Evolutionary conservation across 257 asterid species (phyloP).

Genomic region (Solanum arcanum): DNA sequence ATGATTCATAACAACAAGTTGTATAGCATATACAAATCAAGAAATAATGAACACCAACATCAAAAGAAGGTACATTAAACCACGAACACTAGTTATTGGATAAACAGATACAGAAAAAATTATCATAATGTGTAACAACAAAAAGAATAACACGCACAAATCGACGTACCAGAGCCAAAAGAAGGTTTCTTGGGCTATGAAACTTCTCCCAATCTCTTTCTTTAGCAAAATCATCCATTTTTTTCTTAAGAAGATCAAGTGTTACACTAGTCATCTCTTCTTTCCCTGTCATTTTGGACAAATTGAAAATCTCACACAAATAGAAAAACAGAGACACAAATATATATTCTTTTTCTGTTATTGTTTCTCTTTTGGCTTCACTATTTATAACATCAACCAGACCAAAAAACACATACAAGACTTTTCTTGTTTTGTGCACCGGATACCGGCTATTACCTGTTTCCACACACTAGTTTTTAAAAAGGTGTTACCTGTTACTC

Average conservation of each 20-base stretch:
- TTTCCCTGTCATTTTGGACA: conserved; percentile 9
- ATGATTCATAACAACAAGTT: neutral
- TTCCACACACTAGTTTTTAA: neutral
- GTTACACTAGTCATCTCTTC: conserved; percentile 10
- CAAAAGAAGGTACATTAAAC: neutral
- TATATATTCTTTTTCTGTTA: neutral
- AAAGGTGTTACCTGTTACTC: neutral
- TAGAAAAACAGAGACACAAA: neutral
- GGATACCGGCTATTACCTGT: neutral
- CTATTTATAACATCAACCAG: neutral
- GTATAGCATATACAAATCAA: no score
- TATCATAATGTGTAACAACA: neutral
- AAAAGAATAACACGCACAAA: neutral
- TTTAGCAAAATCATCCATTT: conserved; percentile 31
- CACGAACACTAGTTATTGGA: no score
- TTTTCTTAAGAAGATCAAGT: conserved; percentile 30
- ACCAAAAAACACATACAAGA: neutral
- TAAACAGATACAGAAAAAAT: neutral
- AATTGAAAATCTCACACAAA: neutral
- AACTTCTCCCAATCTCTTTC: conserved; percentile 41
- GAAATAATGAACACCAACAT: no score
- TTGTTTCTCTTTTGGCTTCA: neutral
- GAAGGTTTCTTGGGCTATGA: conserved; percentile 43
- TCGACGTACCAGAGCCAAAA: conserved; percentile 26
- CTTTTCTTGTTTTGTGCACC: neutral